These are phyloP conservation scores for Colletotrichum lentis DNA, from an alignment of 2,329 filamentous ascomycete species.

Conservation along the genomic window DNA sequence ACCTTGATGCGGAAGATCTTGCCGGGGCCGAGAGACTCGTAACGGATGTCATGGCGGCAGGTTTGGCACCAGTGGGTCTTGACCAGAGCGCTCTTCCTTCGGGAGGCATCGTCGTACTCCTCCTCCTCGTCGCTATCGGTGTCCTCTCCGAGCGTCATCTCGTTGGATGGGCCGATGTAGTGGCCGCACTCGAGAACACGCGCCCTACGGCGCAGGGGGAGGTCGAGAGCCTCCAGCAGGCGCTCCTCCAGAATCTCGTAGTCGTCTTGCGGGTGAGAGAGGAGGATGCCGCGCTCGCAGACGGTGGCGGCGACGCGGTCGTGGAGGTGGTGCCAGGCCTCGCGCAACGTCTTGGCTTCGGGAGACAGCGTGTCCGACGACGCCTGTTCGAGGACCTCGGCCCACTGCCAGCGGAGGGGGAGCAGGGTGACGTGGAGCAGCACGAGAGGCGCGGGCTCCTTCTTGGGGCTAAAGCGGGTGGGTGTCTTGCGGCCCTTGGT, in stretches of 20 bases:
- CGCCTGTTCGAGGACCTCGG: conserved; percentile 58
- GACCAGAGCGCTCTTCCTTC: conserved; percentile 34
- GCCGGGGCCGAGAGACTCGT: conserved; percentile 60
- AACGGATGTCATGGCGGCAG: conserved; percentile 64
- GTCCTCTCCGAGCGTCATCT: conserved; percentile 53
- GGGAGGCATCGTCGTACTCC: conserved; percentile 47
- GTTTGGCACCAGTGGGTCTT: conserved; percentile 65
- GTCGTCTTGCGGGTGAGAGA: conserved; percentile 81
- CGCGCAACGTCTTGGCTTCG: conserved; percentile 60
- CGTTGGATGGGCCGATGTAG: conserved; percentile 71
- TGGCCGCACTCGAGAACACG: conserved; percentile 79
- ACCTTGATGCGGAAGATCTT: conserved; percentile 82
- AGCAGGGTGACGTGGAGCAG: conserved; percentile 80
- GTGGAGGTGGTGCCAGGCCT: conserved; percentile 72
- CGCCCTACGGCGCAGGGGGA: conserved; percentile 70
- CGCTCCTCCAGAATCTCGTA: conserved; percentile 66
- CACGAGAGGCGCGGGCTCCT: conserved; percentile 71
- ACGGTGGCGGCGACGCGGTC: conserved; percentile 78
- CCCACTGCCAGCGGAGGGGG: conserved; percentile 73
- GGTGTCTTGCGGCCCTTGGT: conserved; percentile 64
- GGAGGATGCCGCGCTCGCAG: conserved; percentile 74
- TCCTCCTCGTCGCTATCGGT: conserved; percentile 58
- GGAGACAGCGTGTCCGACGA: conserved; percentile 53
- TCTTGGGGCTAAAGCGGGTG: conserved; percentile 63
- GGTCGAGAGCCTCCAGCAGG: conserved; percentile 68